Evolutionary conservation across 106 monocot species (phyloP).

Genomic region (Posidonia australis): DNA sequence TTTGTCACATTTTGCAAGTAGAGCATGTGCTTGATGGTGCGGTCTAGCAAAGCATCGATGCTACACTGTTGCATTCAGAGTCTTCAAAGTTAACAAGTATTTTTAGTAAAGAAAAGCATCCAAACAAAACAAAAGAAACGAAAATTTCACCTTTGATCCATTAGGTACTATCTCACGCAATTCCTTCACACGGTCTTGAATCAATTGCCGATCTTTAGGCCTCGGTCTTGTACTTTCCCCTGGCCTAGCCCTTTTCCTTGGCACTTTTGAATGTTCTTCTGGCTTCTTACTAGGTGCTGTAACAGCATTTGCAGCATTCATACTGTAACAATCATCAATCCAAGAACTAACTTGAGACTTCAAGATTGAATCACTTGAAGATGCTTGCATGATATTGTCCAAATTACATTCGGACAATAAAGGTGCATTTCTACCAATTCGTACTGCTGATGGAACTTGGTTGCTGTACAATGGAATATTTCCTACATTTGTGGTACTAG

Average conservation of each 20-base stretch:
- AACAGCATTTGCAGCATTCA: constrained; percentile 30
- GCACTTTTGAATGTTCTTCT: constrained; percentile 36
- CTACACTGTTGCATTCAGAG: constrained; percentile 69
- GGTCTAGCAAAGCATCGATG: constrained; percentile 89
- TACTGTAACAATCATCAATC: constrained; percentile 44
- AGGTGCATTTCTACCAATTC: constrained; percentile 9
- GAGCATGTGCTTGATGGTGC: constrained; percentile 95
- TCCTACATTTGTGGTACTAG: constrained; percentile 5
- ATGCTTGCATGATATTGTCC: constrained; percentile 17
- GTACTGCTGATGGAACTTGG: constrained; percentile 4
- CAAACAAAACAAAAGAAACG: not conserved
- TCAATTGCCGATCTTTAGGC: constrained; percentile 94
- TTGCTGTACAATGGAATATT: constrained; percentile 7
- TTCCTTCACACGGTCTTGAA: constrained; percentile 96
- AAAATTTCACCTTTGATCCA: constrained; percentile 53
- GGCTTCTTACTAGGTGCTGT: constrained; percentile 25
- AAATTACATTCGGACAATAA: constrained; percentile 12
- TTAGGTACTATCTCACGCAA: constrained; percentile 88
- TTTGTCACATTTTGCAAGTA: constrained; percentile 87
- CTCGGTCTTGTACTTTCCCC: constrained; percentile 88
- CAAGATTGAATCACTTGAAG: constrained; percentile 6
- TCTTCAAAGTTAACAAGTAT: not conserved
- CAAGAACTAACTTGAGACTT: constrained; percentile 21
- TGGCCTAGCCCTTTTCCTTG: constrained; percentile 73
- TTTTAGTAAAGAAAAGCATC: not conserved